These are phyloP conservation scores for Fusarium sambucinum DNA, from an alignment of 2,329 filamentous ascomycete species.

Conservation along the genomic window DNA sequence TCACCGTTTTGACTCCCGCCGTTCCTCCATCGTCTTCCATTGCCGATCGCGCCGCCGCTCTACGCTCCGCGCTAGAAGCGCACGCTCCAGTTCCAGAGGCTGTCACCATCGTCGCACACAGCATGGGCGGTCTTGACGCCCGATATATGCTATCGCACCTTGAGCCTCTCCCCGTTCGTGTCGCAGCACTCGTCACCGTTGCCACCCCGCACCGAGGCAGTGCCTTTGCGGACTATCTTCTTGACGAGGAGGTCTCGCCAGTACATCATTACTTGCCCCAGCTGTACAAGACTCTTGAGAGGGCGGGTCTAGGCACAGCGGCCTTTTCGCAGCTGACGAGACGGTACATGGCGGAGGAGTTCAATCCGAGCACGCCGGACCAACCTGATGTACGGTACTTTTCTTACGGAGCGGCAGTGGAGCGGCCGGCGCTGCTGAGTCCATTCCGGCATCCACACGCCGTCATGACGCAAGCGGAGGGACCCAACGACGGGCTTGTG, in stretches of 20 bases:
- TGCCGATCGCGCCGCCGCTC: constrained; percentile 68
- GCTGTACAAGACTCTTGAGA: constrained; percentile 64
- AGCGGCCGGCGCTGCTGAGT: constrained; percentile 69
- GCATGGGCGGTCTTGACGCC: constrained; percentile 74
- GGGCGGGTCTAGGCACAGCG: constrained; percentile 66
- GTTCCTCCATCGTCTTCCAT: constrained; percentile 73
- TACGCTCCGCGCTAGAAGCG: constrained; percentile 66
- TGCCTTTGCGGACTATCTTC: constrained; percentile 66
- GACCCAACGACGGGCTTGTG: constrained; percentile 75
- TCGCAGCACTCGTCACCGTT: constrained; percentile 66
- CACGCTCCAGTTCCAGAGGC: constrained; percentile 55
- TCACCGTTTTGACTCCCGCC: constrained; percentile 69
- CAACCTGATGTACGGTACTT: constrained; percentile 68
- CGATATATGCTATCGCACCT: constrained; percentile 73
- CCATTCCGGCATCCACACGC: constrained; percentile 67
- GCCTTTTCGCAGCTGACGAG: constrained; percentile 72
- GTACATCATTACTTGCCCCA: constrained; percentile 63
- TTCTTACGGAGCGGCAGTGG: constrained; percentile 69
- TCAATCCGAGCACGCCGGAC: constrained; percentile 70
- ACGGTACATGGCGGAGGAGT: constrained; percentile 67
- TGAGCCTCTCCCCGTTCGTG: constrained; percentile 59
- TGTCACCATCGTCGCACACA: constrained; percentile 82
- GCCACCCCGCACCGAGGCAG: constrained; percentile 68
- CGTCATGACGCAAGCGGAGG: constrained; percentile 65
- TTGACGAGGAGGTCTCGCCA: constrained; percentile 57